A percentile compares a stretch with the other conserved stretches of the same genome.
phyloP scores from a whole-genome alignment of 495 filamentous ascomycete species.

The Trypethelium eluteriae region DNA sequence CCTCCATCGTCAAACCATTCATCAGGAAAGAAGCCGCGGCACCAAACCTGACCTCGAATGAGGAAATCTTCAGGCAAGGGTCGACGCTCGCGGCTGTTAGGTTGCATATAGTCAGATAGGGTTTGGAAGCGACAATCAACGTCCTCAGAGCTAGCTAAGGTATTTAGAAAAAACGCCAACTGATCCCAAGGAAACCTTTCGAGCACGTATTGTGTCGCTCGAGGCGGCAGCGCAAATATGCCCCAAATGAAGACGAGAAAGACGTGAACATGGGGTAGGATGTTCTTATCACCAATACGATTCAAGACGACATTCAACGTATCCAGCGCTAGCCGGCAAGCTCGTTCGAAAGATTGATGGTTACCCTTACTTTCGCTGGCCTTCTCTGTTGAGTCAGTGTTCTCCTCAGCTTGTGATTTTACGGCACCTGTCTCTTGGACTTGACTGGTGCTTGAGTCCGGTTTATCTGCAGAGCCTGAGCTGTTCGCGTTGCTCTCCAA shows the following conservation, averaged over 20 bases:
- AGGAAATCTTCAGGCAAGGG: slow-evolving; percentile 80
- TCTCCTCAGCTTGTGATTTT: slow-evolving; percentile 7
- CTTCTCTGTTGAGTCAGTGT: not conserved
- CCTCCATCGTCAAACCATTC: slow-evolving; percentile 61
- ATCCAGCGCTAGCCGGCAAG: slow-evolving; percentile 41
- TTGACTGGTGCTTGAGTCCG: slow-evolving; percentile 16
- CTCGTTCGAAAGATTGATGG: slow-evolving; percentile 26
- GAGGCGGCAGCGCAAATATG: slow-evolving; percentile 46
- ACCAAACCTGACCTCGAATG: slow-evolving; percentile 69
- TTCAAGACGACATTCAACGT: slow-evolving; percentile 50
- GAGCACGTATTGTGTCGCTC: slow-evolving; percentile 46
- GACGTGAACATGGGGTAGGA: slow-evolving; percentile 60
- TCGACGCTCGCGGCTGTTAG: slow-evolving; percentile 47
- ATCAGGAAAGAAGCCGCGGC: slow-evolving; percentile 57
- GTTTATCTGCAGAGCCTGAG: slow-evolving; percentile 29
- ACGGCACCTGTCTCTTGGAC: slow-evolving; percentile 15
- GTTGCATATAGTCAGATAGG: slow-evolving; percentile 41
- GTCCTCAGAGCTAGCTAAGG: slow-evolving; percentile 42
- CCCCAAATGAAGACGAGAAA: slow-evolving; percentile 59
- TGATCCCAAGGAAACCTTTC: slow-evolving; percentile 59
- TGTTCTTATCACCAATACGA: slow-evolving; percentile 53
- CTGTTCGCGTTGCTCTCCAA: slow-evolving; percentile 34
- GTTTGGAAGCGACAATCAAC: slow-evolving; percentile 41
- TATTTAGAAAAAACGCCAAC: slow-evolving; percentile 60
- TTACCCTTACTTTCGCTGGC: slow-evolving; percentile 16